phyloP scores from a whole-genome alignment of 176 grass and related monocot genomes.

The Paspalum notatum region DNA sequence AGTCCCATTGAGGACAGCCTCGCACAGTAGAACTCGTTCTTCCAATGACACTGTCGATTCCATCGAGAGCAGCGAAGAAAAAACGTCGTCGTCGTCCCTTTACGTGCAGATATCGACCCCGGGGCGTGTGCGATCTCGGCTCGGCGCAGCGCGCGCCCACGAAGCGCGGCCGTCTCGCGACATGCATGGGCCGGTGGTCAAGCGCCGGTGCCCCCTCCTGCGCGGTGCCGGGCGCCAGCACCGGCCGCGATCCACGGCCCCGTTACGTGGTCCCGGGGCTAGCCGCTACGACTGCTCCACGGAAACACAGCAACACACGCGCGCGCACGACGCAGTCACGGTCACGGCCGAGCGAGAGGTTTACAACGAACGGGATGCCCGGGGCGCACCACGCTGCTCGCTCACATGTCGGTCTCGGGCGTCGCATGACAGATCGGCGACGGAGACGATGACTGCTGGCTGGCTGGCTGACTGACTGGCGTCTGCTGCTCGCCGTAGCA shows the following conservation, averaged over 20 bases:
- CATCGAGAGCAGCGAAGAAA: background rate
- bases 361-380: background rate
- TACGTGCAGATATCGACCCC: background rate
- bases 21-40: background rate
- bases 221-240: background rate
- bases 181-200: constrained; percentile 30
- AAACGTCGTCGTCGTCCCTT: background rate
- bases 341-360: no score
- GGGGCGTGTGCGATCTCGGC: background rate
- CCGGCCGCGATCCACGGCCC: constrained; percentile 20
- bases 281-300: background rate
- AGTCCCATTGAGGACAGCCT: no score
- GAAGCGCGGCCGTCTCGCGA: background rate
- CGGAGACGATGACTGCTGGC: background rate
- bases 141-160: constrained; percentile 8
- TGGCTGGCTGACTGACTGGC: background rate
- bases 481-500: background rate
- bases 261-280: constrained; percentile 44
- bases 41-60: background rate
- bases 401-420: constrained; percentile 21
- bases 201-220: background rate
- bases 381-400: background rate
- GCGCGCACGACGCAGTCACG: background rate
- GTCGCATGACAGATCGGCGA: background rate
- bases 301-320: background rate